These are phyloP conservation scores for Debaryomycetaceae sp. DNA, from an alignment of 1,139 yeast genomes.

Conservation along the genomic window DNA sequence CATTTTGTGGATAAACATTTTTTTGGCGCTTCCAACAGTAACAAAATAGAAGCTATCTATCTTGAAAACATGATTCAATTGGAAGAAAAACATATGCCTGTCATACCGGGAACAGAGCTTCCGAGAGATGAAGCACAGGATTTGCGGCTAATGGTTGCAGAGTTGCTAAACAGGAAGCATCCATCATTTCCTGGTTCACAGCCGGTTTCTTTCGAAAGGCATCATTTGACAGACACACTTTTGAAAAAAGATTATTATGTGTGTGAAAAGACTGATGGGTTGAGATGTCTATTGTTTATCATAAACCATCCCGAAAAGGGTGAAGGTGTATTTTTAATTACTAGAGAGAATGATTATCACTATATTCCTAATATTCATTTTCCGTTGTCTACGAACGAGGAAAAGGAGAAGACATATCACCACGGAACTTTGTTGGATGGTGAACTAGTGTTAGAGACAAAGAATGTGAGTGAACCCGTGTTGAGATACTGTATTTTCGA, in stretches of 20 bases:
- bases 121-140: slow-evolving; percentile 69
- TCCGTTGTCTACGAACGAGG: slow-evolving; percentile 53
- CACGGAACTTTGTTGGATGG: slow-evolving; percentile 92
- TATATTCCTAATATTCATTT: slow-evolving; percentile 82
- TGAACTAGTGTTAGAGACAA: slow-evolving; percentile 67
- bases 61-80: slow-evolving; percentile 29
- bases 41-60: neutral
- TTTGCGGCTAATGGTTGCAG: slow-evolving; percentile 67
- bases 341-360: slow-evolving; percentile 83
- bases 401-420: slow-evolving; percentile 57
- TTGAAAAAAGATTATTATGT: slow-evolving; percentile 68
- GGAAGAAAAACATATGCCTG: slow-evolving; percentile 67
- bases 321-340: slow-evolving; percentile 73
- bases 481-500: slow-evolving; percentile 86
- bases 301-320: slow-evolving; percentile 69
- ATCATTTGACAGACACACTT: slow-evolving; percentile 64
- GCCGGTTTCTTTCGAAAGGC: slow-evolving; percentile 85
- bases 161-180: slow-evolving; percentile 54
- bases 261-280: slow-evolving; percentile 95
- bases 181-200: slow-evolving; percentile 82
- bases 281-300: slow-evolving; percentile 71
- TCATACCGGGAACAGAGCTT: slow-evolving; percentile 77
- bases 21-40: neutral
- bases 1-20: no score
- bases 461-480: slow-evolving; percentile 44